Conservation (phyloP, 768 basidiomycete genomes). For the Tricholoma hemisulphureum region DNA sequence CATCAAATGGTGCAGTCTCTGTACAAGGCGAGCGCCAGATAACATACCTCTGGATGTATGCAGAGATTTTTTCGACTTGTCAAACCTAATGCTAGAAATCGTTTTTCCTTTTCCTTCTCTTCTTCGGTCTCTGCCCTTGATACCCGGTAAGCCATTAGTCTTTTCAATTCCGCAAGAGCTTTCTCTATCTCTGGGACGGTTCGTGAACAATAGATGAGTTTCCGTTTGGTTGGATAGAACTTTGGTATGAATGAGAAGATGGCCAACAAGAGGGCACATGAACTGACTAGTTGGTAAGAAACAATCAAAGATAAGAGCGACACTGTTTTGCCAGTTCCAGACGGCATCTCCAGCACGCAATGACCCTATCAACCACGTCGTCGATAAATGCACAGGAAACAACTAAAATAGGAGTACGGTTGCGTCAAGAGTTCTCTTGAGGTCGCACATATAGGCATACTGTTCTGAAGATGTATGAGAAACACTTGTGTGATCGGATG, state of each 20-base stretch:
- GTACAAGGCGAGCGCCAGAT: neutral
- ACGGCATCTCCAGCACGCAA: constrained; percentile 99
- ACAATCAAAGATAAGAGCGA: constrained; percentile 93
- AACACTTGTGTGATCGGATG: constrained; percentile 8
- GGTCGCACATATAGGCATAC: constrained; percentile 99
- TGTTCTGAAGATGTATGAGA: constrained; percentile 59
- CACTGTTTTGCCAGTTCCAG: constrained; percentile 98
- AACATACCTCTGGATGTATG: constrained; percentile 85
- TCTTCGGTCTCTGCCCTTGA: constrained; percentile 70
- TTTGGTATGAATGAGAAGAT: constrained; percentile 31
- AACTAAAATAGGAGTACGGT: constrained; percentile 48
- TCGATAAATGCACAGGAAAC: neutral
- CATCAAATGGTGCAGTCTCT: neutral
- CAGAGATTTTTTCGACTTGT: constrained; percentile 97
- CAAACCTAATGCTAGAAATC: constrained; percentile 85
- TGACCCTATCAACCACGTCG: constrained; percentile 66
- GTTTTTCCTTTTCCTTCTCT: constrained; percentile 72
- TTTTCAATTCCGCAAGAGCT: constrained; percentile 90
- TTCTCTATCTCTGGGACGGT: constrained; percentile 99
- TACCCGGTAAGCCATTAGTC: constrained; percentile 87
- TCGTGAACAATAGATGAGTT: constrained; percentile 97
- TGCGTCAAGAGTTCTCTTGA: constrained; percentile 94
- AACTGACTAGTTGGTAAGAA: constrained; percentile 88
- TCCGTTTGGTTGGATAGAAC: constrained; percentile 91
- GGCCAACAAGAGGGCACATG: neutral